Evolutionary conservation across 169 alveolate genomes (phyloP), one percentile per base, ranked within the genome.

Genomic region (Cryptosporidium ubiquitum): DNA sequence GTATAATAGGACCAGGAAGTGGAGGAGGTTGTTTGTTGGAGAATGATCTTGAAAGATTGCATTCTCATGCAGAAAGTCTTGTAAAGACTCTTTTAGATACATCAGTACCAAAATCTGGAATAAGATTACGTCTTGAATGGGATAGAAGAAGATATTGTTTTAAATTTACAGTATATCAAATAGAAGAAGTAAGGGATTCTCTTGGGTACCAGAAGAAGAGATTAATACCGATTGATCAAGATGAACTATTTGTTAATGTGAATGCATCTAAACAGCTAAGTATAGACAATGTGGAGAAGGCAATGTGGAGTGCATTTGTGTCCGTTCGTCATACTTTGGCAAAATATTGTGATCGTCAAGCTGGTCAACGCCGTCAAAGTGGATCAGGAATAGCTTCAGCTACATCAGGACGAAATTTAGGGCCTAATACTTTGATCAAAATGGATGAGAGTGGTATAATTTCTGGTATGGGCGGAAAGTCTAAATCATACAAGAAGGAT

Each of bases 261-360:
- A 79, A 79, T 79, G 89, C 89, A 61, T 79, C 89, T 3, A 79
- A 79, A 33, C 89, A 79, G 35, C 37, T 79, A 29, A 79, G 64
- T 16, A 79, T 79, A 10, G 89, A 79, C 9, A 79, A 79, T 47
- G 58, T 79, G 10, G 89, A 79, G 39, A 79, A 64, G 23, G 89
- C 89, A 20, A 79, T 79, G 89, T 79, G 89, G 89, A 79, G 89
- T 64, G 89, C 89, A 39, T 79, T 79, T 79, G 89, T 79, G 6
- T 79, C 89, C 1, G 89, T 79, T 39, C 60, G 89, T 16, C 89
- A 79, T 64, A 64, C 89, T 37, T 44, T 79, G 68, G 89, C 79
- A 5, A 79, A 79, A 23, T 79, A 79, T 44, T 79, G 89, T 47
- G 89, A 79, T 44, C 89, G 89, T 61, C 89, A 79, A 29, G 89